Base-by-base conservation (phyloP, 2,329 filamentous ascomycete species). In the Nemania sp. region DNA sequence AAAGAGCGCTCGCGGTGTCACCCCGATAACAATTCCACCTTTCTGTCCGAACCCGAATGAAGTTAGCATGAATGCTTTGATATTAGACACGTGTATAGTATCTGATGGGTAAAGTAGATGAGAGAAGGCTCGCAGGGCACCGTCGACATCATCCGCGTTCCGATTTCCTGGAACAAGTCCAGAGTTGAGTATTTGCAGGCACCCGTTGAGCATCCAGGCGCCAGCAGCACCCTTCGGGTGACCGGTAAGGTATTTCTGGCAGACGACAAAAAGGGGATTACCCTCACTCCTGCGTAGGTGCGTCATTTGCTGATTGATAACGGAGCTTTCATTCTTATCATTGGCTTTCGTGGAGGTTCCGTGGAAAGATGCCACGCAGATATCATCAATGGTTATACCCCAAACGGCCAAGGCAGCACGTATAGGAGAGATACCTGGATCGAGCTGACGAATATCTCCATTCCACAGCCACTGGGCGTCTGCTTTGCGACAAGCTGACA, bases 1-100 rank as follows among this genome's bases (percentile, higher is more conserved):
- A 32, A 79, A 79, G 2, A 82, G 74, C 64, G 78, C 81, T 47
- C 71, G 75, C 0, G 82, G 78, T 10, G 77, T 70, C 0, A 83
- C 78, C 0, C 78, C 75, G 13, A 83, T 69, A 1, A 73, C 78
- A 58, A 81, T 74, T 0, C 76, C 81, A 5, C 81, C 80, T 67
- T 84, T 84, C 69, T 84, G 82, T 0, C 81, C 81, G 66, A 84
- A 84, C 0, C 82, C 82, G 60, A 84, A 84, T 1, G 78, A 81
- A 2, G 79, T 82, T 20, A 83, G 22, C 10, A 69, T 24, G 72
- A 15, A 51, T 11, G 47, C 47, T 22, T 22, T 20, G 6, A 51
- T 22, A 10, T 51, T 22, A 4, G 22, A 2, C 22, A 51, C 47
- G 24, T 13, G 6, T 11, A 41, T 3, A 41, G 35, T 11, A 11